Evolutionary conservation across 176 grass and related monocot genomes (phyloP).

Genomic region (Ensete ventricosum): DNA sequence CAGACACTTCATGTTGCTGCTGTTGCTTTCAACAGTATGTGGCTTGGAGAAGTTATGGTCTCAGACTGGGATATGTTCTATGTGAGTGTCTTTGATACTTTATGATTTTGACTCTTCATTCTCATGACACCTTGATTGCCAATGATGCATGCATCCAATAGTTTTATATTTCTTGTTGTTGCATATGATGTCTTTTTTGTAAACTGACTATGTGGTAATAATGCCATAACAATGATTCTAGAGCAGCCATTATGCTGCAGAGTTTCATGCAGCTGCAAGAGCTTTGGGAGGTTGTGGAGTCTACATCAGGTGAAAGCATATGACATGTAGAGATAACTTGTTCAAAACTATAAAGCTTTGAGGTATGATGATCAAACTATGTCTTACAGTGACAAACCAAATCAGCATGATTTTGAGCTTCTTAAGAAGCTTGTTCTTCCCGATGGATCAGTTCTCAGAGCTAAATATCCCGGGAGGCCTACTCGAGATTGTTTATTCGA

Average conservation of each 20-base stretch:
- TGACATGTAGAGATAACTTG: not conserved
- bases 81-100: constrained; percentile 12
- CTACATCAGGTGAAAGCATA: constrained; percentile 8
- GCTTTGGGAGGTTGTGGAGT: constrained; percentile 26
- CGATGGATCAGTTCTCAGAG: constrained; percentile 23
- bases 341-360: not conserved
- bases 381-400: constrained; percentile 26
- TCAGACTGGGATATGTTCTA: constrained; percentile 31
- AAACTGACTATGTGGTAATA: not conserved
- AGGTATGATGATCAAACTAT: not conserved
- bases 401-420: constrained; percentile 26
- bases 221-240: constrained; percentile 4
- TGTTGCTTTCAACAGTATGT: constrained; percentile 28
- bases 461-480: constrained; percentile 25
- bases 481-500: constrained; percentile 23
- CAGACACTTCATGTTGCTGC: constrained; percentile 27
- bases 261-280: constrained; percentile 29
- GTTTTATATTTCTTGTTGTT: not conserved
- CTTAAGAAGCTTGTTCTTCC: constrained; percentile 25
- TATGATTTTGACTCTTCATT: not conserved
- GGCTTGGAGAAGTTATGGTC: constrained; percentile 19
- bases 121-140: not conserved
- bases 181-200: not conserved
- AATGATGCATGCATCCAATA: too few species aligned
- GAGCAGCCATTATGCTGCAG: constrained; percentile 26